Percentiles rank a stretch among this genome's conserved stretches.
These are phyloP conservation scores for Zygosaccharomyces pseudorouxii DNA, from an alignment of 805 yeast genomes.

Conservation along the genomic window DNA sequence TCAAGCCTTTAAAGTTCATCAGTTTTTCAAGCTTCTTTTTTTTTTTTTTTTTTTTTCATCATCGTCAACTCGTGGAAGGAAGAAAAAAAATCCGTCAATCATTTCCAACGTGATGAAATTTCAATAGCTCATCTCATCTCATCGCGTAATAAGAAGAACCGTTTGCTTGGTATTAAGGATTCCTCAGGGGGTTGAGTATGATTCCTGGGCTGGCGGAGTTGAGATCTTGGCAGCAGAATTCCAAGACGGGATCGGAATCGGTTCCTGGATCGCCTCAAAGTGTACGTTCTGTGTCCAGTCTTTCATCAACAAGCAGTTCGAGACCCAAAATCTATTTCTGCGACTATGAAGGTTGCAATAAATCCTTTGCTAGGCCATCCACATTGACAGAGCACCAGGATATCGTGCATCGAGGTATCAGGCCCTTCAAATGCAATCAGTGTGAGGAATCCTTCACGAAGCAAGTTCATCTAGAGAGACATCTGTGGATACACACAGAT, in stretches of 20 bases:
- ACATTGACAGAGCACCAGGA: slow-evolving; percentile 76
- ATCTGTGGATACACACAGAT: slow-evolving; percentile 57
- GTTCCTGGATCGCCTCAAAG: slow-evolving; percentile 4
- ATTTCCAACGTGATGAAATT: slow-evolving; percentile 5
- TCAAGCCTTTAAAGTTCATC: background rate
- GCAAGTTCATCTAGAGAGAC: slow-evolving; percentile 76
- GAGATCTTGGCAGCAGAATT: background rate
- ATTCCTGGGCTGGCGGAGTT: background rate
- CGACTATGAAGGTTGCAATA: slow-evolving; percentile 60
- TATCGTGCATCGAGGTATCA: slow-evolving; percentile 62
- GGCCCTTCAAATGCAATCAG: slow-evolving; percentile 65
- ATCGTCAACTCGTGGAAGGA: background rate
- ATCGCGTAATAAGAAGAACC: background rate
- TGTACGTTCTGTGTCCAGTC: slow-evolving; percentile 6
- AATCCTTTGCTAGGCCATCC: slow-evolving; percentile 77
- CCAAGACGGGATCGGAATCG: slow-evolving; percentile 1
- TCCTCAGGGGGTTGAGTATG: background rate
- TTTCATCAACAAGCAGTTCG: slow-evolving; percentile 29
- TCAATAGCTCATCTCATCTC: slow-evolving; percentile 1
- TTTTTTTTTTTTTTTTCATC: slow-evolving; percentile 4
- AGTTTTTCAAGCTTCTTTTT: slow-evolving; percentile 6
- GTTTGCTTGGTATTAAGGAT: background rate
- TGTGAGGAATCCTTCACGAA: slow-evolving; percentile 69
- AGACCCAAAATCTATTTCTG: slow-evolving; percentile 64
- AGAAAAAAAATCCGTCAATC: slow-evolving; percentile 1